Percentiles rank a stretch among this genome's conserved stretches.
Evolutionary conservation across 768 basidiomycete species (phyloP).

Genomic region (Mycena belliarum): DNA sequence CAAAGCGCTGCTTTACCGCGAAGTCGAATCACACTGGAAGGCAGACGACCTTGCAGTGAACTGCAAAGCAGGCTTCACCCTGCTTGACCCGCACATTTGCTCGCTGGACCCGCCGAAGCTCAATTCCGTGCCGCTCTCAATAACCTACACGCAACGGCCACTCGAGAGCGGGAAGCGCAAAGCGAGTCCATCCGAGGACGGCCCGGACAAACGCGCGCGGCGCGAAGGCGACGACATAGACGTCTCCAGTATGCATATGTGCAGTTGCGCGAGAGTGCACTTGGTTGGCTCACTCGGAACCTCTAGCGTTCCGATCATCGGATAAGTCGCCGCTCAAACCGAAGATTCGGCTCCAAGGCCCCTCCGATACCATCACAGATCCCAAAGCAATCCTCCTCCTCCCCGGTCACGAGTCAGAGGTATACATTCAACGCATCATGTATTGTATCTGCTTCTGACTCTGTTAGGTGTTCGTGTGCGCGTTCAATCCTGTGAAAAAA

Average conservation of each 20-base stretch:
- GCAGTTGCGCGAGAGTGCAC: constrained; percentile 27
- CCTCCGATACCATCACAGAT: constrained; percentile 44
- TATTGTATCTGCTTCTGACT: not conserved
- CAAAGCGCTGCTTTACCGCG: constrained; percentile 78
- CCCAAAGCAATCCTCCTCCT: constrained; percentile 48
- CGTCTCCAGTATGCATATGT: constrained; percentile 28
- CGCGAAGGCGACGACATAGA: constrained; percentile 49
- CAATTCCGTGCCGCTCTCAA: constrained; percentile 18
- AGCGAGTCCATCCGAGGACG: constrained; percentile 42
- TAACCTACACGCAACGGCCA: constrained; percentile 6
- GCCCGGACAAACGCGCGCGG: constrained; percentile 67
- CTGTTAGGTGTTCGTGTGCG: constrained; percentile 73
- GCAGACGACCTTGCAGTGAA: constrained; percentile 57
- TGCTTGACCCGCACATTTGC: constrained; percentile 77
- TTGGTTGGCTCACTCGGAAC: constrained; percentile 5
- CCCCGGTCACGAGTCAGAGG: constrained; percentile 64
- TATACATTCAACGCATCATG: constrained; percentile 23
- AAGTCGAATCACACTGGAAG: constrained; percentile 84
- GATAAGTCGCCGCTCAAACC: constrained; percentile 32
- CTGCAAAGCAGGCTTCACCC: constrained; percentile 71
- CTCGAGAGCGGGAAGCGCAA: constrained; percentile 47
- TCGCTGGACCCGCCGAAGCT: constrained; percentile 47
- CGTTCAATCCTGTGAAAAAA: constrained; percentile 69
- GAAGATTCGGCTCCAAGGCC: constrained; percentile 39
- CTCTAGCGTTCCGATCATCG: constrained; percentile 11